phyloP scores from a whole-genome alignment of 768 basidiomycete genomes.

The Chlorophyllum brunneum region DNA sequence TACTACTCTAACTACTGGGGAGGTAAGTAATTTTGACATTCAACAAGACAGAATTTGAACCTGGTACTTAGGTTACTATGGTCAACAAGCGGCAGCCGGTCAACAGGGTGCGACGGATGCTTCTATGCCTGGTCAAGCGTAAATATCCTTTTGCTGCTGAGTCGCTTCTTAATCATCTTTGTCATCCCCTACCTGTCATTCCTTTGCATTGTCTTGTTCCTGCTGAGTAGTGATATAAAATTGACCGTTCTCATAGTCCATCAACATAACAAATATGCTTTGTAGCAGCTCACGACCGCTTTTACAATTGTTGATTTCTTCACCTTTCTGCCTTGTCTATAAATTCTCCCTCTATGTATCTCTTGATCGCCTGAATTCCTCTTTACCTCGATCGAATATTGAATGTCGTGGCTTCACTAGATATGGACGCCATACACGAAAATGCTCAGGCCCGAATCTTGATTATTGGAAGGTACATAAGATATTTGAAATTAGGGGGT shows the following conservation, averaged over 20 bases:
- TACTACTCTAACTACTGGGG: conserved; percentile 87
- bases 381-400: conserved; percentile 17
- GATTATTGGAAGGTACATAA: conserved; percentile 19
- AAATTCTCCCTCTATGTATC: conserved; percentile 16
- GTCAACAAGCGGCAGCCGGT: conserved; percentile 58
- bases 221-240: conserved; percentile 10
- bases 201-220: conserved; percentile 25
- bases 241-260: conserved; percentile 15
- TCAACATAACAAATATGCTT: conserved; percentile 21
- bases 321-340: conserved; percentile 20
- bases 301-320: conserved; percentile 13
- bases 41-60: conserved; percentile 10
- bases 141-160: conserved; percentile 18
- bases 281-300: conserved; percentile 3
- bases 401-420: conserved; percentile 11
- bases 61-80: conserved; percentile 64
- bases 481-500: conserved; percentile 25
- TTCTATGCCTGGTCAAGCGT: conserved; percentile 49
- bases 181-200: conserved; percentile 20
- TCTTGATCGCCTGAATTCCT: conserved; percentile 15
- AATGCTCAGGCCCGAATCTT: background rate
- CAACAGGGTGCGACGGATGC: conserved; percentile 58
- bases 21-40: conserved; percentile 41
- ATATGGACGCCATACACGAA: background rate
- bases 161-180: conserved; percentile 18